phyloP scores from a whole-genome alignment of 495 filamentous ascomycete species.

The Annulohypoxylon stygium region DNA sequence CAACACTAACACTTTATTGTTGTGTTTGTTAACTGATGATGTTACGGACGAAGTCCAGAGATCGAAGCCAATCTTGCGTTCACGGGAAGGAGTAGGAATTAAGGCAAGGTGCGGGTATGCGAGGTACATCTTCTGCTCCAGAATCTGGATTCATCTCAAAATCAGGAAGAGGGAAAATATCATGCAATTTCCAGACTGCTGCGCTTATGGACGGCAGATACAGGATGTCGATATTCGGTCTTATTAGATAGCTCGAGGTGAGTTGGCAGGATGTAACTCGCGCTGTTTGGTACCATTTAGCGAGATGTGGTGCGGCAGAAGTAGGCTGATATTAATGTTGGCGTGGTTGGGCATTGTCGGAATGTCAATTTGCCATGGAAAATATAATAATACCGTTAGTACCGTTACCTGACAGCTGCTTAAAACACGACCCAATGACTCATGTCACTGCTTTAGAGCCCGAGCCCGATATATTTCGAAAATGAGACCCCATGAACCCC shows the following conservation, averaged over 20 bases:
- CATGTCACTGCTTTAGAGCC: constrained; percentile 15
- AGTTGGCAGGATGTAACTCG: constrained; percentile 38
- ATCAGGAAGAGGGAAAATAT: not conserved
- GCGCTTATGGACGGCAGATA: constrained; percentile 25
- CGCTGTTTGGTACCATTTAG: constrained; percentile 15
- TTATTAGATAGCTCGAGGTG: constrained; percentile 15
- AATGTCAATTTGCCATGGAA: constrained; percentile 23
- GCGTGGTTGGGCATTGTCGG: constrained; percentile 20
- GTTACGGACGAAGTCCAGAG: constrained; percentile 4
- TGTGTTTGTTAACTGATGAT: not conserved
- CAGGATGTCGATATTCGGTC: constrained; percentile 20
- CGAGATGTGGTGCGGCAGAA: not conserved
- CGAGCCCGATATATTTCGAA: constrained; percentile 12
- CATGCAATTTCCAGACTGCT: constrained; percentile 22
- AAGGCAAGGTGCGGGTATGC: constrained; percentile 28
- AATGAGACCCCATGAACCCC: not conserved
- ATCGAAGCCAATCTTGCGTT: constrained; percentile 18
- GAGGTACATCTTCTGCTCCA: constrained; percentile 12
- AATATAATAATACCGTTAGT: constrained; percentile 13
- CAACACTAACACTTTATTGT: not conserved
- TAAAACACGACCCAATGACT: constrained; percentile 38
- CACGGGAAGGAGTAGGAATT: not conserved
- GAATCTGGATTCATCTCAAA: not conserved
- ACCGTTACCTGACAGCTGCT: constrained; percentile 14
- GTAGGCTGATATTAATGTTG: constrained; percentile 24